Evolutionary conservation across 768 basidiomycete genomes (phyloP).

Genomic region (Kwoniella botswanensis): DNA sequence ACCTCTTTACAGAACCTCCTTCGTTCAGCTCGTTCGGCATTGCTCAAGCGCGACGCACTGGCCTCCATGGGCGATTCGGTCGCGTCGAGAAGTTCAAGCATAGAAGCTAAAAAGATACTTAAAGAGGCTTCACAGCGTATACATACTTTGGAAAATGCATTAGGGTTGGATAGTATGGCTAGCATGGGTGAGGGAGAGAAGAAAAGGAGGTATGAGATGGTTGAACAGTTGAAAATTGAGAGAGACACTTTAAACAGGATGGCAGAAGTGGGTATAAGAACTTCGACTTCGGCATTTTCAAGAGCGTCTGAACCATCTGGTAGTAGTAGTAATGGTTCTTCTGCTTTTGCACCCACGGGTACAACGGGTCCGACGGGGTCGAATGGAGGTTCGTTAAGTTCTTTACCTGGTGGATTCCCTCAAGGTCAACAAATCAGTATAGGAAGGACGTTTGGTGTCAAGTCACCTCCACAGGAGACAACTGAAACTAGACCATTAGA

Average conservation of each 20-base stretch:
- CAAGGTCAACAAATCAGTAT: slow-evolving; percentile 18
- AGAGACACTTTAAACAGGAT: slow-evolving; percentile 85
- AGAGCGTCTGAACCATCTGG: not conserved
- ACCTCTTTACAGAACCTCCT: slow-evolving; percentile 74
- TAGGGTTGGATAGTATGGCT: slow-evolving; percentile 64
- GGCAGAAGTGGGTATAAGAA: slow-evolving; percentile 74
- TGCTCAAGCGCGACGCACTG: slow-evolving; percentile 84
- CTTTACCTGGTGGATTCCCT: not conserved
- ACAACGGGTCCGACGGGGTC: not conserved
- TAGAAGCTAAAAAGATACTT: slow-evolving; percentile 70
- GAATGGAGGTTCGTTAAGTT: slow-evolving; percentile 4
- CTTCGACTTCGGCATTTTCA: slow-evolving; percentile 52
- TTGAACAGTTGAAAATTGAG: slow-evolving; percentile 85
- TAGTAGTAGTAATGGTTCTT: not conserved
- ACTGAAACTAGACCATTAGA: slow-evolving; percentile 85
- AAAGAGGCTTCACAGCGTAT: slow-evolving; percentile 64
- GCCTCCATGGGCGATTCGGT: slow-evolving; percentile 73
- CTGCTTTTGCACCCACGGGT: slow-evolving; percentile 9
- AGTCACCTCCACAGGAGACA: slow-evolving; percentile 72
- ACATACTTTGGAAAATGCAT: slow-evolving; percentile 69
- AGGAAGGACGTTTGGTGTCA: slow-evolving; percentile 76
- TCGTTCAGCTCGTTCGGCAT: slow-evolving; percentile 79
- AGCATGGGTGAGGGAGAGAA: slow-evolving; percentile 91
- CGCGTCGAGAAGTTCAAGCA: slow-evolving; percentile 76
- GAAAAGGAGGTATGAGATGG: slow-evolving; percentile 84